Evolutionary conservation across 345 rosid genomes (phyloP), one percentile per base, ranked within the genome.

Genomic region (Hirschfeldia incana): DNA sequence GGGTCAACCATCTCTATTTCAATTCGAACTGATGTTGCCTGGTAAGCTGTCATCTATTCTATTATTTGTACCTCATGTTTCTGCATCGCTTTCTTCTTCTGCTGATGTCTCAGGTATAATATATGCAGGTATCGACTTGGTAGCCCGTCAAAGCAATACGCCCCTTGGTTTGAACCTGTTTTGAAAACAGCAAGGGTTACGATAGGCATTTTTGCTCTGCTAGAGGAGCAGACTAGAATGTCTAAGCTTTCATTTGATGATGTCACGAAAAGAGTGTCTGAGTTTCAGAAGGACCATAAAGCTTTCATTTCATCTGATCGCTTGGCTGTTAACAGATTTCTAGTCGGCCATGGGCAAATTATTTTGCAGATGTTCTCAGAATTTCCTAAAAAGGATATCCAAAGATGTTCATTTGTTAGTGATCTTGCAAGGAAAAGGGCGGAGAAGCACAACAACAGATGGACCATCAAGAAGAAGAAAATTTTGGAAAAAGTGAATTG

Each of bases 291-390:
- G 70, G 84, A 82, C 16, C 69, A 91, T 28, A 71, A 32, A 53
- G 90, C 89, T 28, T 91, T 70, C 49, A 82, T 94, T 80, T 92
- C 97, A 61, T 85, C 92, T 61, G 85, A 88, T 70, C 74, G 82
- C 49, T 73, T 76, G 15, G 81, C 67, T 71, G 91, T 88, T 5
- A 91, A 94, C 80, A 86, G 92, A 80, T 94, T 83, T 30, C 81
- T 90, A 62, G 92, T 91, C 6, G 97, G 88, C 74, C 97, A 94
- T 81, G 97, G 98, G 12, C 95, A 89, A 79, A 92, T 94, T 32
- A 81, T 92, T 37, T 73, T 85, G 68, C 98, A 92, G 66, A 87
- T 83, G 46, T 91, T 91, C 87, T 89, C 91, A 30, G 95, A 84
- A 69, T 88, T 59, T 79, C 97, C 94, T 2, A 87, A 85, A 53